Percentiles rank a stretch among this genome's conserved stretches.
Evolutionary conservation across 2,329 filamentous ascomycete species (phyloP).

Genomic region (Mollisiaceae sp.): DNA sequence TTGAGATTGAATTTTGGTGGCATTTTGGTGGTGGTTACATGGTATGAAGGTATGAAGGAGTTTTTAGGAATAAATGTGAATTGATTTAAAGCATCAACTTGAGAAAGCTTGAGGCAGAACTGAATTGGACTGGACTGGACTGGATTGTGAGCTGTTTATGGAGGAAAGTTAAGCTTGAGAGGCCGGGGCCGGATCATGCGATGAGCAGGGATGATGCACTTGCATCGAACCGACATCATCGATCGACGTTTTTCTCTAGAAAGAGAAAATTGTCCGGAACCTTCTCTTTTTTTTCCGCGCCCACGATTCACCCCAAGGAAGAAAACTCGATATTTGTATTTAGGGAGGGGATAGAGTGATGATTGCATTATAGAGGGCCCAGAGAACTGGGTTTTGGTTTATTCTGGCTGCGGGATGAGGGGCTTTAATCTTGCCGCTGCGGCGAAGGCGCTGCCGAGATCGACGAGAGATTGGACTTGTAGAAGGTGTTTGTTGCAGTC

Average conservation of each 20-base stretch:
- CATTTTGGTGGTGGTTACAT: constrained; percentile 23
- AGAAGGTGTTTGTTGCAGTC: constrained; percentile 33
- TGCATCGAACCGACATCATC: constrained; percentile 19
- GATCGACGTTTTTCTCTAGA: background rate
- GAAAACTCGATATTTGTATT: too few relatives aligned
- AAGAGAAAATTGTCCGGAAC: constrained; percentile 9
- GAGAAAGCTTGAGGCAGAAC: background rate
- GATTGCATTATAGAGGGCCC: background rate
- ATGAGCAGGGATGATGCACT: constrained; percentile 16
- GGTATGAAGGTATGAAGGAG: background rate
- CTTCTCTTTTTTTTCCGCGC: background rate
- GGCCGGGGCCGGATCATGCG: constrained; percentile 12
- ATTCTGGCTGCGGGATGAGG: constrained; percentile 33
- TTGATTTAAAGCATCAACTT: constrained; percentile 14
- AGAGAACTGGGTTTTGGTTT: background rate
- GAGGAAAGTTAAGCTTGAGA: constrained; percentile 2
- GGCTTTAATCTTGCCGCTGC: constrained; percentile 32
- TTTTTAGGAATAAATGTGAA: too few relatives aligned
- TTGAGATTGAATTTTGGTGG: constrained; percentile 40
- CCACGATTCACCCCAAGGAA: too few relatives aligned
- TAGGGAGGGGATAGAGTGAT: background rate
- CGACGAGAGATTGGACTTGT: constrained; percentile 36
- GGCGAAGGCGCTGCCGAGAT: constrained; percentile 1
- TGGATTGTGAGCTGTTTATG: too few relatives aligned
- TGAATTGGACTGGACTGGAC: too few relatives aligned